Base-by-base conservation (phyloP, 495 filamentous ascomycete genomes). In the Sordaria brevicollis region DNA sequence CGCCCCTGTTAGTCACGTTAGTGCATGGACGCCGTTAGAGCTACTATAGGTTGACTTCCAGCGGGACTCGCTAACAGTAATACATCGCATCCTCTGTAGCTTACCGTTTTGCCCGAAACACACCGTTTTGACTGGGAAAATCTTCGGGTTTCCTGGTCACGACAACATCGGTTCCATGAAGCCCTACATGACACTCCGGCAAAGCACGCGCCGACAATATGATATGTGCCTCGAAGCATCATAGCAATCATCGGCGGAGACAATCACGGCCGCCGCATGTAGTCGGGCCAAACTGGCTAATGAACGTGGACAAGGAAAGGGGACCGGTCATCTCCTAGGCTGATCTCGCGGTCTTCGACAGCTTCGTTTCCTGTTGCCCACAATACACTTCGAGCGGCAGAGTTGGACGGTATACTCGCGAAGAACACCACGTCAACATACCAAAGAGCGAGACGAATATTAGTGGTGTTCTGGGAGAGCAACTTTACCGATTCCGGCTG, bases 51-150 rank as follows among this genome's bases (percentile, higher is more conserved):
- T 31, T 11, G 0, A 54, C 2, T 21, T 54, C 1, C 1, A 29
- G 43, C 4, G 1, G 2, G 0, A 4, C 4, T 1, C 0, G 13
- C 43, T 29, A 54, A 54, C 10, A 29, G 0, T 0, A 13, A 1
- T 5, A 57, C 21, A 2, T 7, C 6, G 13, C 25, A 57, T 1
- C 49, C 10, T 13, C 49, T 57, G 25, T 29, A 57, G 25, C 11
- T 17, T 25, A 8, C 49, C 49, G 25, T 31, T 31, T 29, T 57
- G 11, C 43, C 0, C n/a, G 19, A 4, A 4, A 1, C 21, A 10
- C 43, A 13, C 43, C 43, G 10, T 29, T 29, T 25, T 54, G 21
- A 54, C 2, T 25, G 25, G 49, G 41, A 4, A 21, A 54, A 54
- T 4, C 19, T 49, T 49, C 41, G 41, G 41, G 19, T 49, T 25